Evolutionary conservation across 129 eudicot species (phyloP).

Genomic region (Pittosporum tobira): DNA sequence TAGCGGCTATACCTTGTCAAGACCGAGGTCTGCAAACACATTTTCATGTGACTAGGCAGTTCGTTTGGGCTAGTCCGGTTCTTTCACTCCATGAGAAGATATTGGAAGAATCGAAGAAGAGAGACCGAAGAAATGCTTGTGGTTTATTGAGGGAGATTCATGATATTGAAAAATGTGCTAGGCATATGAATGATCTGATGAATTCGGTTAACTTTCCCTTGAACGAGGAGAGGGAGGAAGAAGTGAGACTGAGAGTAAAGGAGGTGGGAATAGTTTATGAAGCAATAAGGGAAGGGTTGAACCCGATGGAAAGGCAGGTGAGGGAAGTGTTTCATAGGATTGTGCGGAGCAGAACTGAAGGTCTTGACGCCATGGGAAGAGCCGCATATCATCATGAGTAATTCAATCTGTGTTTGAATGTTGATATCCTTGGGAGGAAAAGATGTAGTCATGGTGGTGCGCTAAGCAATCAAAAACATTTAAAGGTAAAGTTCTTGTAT

Average conservation of each 20-base stretch:
- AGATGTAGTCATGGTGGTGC: background rate
- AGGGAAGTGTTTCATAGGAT: constrained; percentile 49
- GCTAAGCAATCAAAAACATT: constrained; percentile 2
- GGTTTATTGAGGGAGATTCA: constrained; percentile 51
- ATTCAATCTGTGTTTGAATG: background rate
- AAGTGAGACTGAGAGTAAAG: constrained; percentile 24
- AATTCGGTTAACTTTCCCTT: constrained; percentile 32
- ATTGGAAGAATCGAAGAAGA: constrained; percentile 41
- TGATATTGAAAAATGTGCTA: constrained; percentile 36
- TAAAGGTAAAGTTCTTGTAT: constrained; percentile 9
- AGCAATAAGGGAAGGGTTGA: constrained; percentile 26
- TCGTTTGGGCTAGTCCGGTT: constrained; percentile 29
- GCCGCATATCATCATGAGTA: constrained; percentile 14
- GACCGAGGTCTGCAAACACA: constrained; percentile 46
- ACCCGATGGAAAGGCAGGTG: constrained; percentile 38
- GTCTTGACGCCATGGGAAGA: constrained; percentile 29
- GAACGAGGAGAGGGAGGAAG: constrained; percentile 29
- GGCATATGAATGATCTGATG: constrained; percentile 24
- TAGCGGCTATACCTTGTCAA: constrained; percentile 59
- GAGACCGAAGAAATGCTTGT: constrained; percentile 29
- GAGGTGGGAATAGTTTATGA: constrained; percentile 25
- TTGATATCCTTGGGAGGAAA: background rate
- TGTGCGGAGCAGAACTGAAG: constrained; percentile 37
- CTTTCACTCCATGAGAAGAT: constrained; percentile 42
- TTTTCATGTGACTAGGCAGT: constrained; percentile 26